These are phyloP conservation scores for Phycomyces blakesleeanus DNA, from an alignment of 192 early-diverging fungal species.

Conservation along the genomic window DNA sequence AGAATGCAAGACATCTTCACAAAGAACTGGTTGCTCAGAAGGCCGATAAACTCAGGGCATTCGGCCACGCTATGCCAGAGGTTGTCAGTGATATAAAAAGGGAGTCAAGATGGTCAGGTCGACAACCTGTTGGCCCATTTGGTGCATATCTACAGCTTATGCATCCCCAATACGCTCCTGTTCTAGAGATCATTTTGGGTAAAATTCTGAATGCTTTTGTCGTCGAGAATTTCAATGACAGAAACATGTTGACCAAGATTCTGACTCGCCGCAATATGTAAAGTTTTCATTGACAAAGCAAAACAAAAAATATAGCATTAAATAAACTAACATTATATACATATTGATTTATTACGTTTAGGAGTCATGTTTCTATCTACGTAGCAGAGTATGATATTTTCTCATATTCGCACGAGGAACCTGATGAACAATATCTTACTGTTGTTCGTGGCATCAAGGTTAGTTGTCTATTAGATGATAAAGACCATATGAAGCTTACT, in stretches of 20 bases:
- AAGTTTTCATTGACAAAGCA: conserved; percentile 2
- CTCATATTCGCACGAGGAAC: conserved; percentile 66
- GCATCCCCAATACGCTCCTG: conserved; percentile 50
- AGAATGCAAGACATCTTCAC: conserved; percentile 17
- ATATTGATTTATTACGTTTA: neutral
- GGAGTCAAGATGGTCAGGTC: conserved; percentile 38
- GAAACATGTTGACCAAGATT: conserved; percentile 48
- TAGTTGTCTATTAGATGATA: neutral
- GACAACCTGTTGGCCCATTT: conserved; percentile 65
- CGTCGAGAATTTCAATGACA: conserved; percentile 65
- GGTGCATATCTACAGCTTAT: conserved; percentile 61
- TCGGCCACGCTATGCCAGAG: conserved; percentile 64
- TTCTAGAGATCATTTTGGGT: conserved; percentile 64
- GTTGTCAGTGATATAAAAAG: conserved; percentile 48
- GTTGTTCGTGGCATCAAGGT: conserved; percentile 56
- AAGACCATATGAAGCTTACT: no score
- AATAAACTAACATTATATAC: neutral
- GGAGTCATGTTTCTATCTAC: conserved; percentile 47
- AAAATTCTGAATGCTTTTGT: conserved; percentile 61
- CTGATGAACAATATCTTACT: conserved; percentile 52
- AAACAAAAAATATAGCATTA: neutral
- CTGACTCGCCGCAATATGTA: conserved; percentile 48
- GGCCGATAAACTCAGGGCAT: conserved; percentile 67
- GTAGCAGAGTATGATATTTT: conserved; percentile 62
- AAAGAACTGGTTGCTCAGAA: conserved; percentile 54